A percentile compares a stretch with the other conserved stretches of the same genome.
Conservation (phyloP, 78 protist species). For the Dictyostelium capitatum region DNA sequence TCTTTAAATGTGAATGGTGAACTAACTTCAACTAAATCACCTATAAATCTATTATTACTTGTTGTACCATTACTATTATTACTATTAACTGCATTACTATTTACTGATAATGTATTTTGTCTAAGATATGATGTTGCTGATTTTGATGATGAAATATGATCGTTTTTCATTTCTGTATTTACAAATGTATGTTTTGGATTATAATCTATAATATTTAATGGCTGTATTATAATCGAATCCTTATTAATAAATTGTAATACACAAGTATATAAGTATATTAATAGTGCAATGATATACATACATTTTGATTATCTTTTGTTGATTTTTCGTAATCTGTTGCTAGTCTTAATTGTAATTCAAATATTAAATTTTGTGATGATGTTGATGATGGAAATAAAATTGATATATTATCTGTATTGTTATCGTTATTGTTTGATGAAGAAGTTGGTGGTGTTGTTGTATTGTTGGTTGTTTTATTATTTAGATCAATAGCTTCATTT, state of each 20-base stretch:
- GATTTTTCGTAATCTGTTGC: slow-evolving; percentile 28
- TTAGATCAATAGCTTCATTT: background rate
- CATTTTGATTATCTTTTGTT: slow-evolving; percentile 31
- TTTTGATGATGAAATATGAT: slow-evolving; percentile 70
- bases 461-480: background rate
- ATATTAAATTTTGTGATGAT: slow-evolving; percentile 61
- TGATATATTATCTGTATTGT: background rate
- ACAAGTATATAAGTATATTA: background rate
- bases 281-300: background rate
- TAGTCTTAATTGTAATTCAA: slow-evolving; percentile 49
- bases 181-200: slow-evolving; percentile 76
- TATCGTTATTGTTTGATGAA: background rate
- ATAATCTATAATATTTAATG: slow-evolving; percentile 65
- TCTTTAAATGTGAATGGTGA: slow-evolving; percentile 69
- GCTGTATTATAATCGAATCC: background rate
- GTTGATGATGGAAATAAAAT: slow-evolving; percentile 45
- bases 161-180: slow-evolving; percentile 63
- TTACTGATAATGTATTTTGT: slow-evolving; percentile 16
- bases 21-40: slow-evolving; percentile 52
- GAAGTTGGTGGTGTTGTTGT: background rate
- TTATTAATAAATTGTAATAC: background rate
- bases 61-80: background rate
- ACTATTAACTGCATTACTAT: background rate
- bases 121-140: slow-evolving; percentile 53
- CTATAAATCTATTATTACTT: slow-evolving; percentile 24